These are phyloP conservation scores for Phylloporus arenicola DNA, from an alignment of 768 basidiomycete species.

Conservation along the genomic window DNA sequence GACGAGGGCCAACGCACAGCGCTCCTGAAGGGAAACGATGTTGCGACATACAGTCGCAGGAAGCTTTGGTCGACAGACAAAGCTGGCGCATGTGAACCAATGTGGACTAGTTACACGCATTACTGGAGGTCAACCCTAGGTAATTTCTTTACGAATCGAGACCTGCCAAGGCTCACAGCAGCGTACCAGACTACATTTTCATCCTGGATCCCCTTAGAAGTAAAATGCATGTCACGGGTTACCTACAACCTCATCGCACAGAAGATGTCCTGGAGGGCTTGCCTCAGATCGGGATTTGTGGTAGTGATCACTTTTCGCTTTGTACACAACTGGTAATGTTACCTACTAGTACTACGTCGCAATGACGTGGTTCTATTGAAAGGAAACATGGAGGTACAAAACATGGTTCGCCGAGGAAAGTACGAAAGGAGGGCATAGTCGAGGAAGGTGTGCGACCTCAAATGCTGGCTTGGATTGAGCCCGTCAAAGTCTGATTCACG, in stretches of 20 bases:
- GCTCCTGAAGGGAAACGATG: conserved; percentile 10
- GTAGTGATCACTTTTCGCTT: conserved; percentile 84
- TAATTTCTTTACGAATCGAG: conserved; percentile 24
- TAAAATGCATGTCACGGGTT: conserved; percentile 38
- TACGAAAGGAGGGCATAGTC: not conserved
- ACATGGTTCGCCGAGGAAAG: not conserved
- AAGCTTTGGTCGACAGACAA: conserved; percentile 34
- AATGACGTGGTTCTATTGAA: conserved; percentile 2
- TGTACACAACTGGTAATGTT: conserved; percentile 50
- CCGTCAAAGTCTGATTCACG: conserved; percentile 7
- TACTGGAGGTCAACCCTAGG: conserved; percentile 82
- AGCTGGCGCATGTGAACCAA: conserved; percentile 65
- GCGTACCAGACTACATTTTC: conserved; percentile 79
- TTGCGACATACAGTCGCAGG: conserved; percentile 50
- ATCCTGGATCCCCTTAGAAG: conserved; percentile 44
- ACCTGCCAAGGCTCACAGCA: conserved; percentile 5
- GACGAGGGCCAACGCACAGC: conserved; percentile 42
- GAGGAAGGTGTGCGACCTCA: not conserved
- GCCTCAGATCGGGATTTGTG: conserved; percentile 73
- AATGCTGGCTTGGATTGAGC: not conserved
- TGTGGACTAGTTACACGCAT: conserved; percentile 86
- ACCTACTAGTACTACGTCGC: conserved; percentile 1
- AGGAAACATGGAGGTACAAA: conserved; percentile 11
- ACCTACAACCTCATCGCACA: conserved; percentile 58
- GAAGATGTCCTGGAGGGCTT: conserved; percentile 65